These are phyloP conservation scores for Pholiota microspora DNA, from an alignment of 768 basidiomycete species.

Conservation along the genomic window DNA sequence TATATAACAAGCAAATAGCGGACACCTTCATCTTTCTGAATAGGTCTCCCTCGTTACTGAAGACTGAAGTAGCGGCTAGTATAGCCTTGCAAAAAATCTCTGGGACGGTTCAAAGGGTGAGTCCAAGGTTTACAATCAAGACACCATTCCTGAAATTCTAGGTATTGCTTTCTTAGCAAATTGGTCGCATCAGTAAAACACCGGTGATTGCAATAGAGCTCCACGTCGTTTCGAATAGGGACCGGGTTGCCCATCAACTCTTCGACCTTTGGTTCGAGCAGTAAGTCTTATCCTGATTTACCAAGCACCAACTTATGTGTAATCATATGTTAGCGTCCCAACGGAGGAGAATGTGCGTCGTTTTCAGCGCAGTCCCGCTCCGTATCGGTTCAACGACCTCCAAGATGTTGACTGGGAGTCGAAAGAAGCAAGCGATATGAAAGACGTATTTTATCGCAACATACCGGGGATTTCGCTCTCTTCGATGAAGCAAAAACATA, in stretches of 20 bases:
- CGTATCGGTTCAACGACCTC: constrained; percentile 42
- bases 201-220: constrained; percentile 56
- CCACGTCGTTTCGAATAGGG: constrained; percentile 69
- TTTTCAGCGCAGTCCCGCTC: constrained; percentile 38
- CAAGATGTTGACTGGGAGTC: constrained; percentile 38
- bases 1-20: constrained; percentile 49
- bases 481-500: constrained; percentile 22
- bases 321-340: constrained; percentile 33
- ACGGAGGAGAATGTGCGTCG: constrained; percentile 47
- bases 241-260: constrained; percentile 61
- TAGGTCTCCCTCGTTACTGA: constrained; percentile 42
- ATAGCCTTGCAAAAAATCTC: constrained; percentile 67
- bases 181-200: constrained; percentile 52
- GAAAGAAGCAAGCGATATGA: constrained; percentile 25
- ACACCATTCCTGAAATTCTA: too few species aligned
- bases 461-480: constrained; percentile 12
- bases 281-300: constrained; percentile 37
- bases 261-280: constrained; percentile 70
- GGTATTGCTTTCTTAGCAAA: too few species aligned
- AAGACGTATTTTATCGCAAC: constrained; percentile 28
- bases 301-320: not conserved
- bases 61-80: constrained; percentile 50
- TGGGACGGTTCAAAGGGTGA: constrained; percentile 45
- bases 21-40: constrained; percentile 62
- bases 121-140: constrained; percentile 1